Evolutionary conservation across 495 filamentous ascomycete genomes (phyloP), one percentile per base, ranked within the genome.

Genomic region (Podospora fimiseda): DNA sequence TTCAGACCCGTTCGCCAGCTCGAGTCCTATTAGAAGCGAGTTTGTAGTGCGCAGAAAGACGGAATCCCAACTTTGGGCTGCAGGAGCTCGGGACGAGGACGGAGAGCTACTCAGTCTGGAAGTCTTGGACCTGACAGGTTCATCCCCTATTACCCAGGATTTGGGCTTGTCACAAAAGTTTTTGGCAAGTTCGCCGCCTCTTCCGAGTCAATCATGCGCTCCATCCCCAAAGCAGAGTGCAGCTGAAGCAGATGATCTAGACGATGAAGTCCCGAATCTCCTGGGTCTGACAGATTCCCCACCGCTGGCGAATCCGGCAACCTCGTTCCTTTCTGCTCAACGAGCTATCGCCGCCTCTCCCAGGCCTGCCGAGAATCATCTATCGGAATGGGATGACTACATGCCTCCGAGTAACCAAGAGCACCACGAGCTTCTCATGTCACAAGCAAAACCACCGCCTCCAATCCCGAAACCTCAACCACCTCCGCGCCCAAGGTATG

Each of bases 81-180:
- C 82, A 53, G 82, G 81, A 5, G 76, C 87, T 33, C 78, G 88
- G 53, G 82, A 86, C 61, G 62, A 65, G 0, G 71, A 80, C 23
- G 85, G 86, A 1, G 74, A 78, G 24, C 57, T 90, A 23, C 62
- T 85, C 37, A 76, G 81, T 20, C 61, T 77, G 11, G 80, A 85
- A 50, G 65, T 79, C 43, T 50, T 85, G 41, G 80, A 87, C 37
- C 53, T 85, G 48, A 70, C 78, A 4, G 73, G 78, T 37, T 74
- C 76, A 16, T 68, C 74, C 21, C 63, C 46, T 0, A 13, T 60
- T 11, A 23, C 54, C 15, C 36, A 24, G 3, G 57, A 56, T n/a
- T 6, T 15, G 9, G 38, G 5, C 38, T 38, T 50, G 16, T 39
- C 44, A 13, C 16, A n/a, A 1, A 16, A 16, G 7, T 1, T 27